These are phyloP conservation scores for Rhynchosporium agropyri DNA, from an alignment of 2,329 filamentous ascomycete genomes.

Conservation along the genomic window DNA sequence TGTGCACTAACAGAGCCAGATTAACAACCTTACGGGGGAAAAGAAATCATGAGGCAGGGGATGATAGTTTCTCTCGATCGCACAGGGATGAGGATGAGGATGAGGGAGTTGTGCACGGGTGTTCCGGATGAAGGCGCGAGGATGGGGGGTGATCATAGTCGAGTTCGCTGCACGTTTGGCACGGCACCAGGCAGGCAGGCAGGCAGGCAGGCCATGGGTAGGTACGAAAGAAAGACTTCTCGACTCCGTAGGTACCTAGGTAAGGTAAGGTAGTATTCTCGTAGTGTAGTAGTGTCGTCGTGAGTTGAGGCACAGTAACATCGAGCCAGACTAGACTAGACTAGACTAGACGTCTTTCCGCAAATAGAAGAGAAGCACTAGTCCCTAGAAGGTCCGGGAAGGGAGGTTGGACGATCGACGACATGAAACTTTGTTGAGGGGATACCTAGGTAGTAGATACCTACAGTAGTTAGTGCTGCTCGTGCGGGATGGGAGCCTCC, in stretches of 20 bases:
- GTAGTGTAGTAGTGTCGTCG: no score
- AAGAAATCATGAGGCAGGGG: background rate
- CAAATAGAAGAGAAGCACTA: constrained; percentile 16
- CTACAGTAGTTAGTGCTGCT: background rate
- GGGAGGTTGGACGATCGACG: constrained; percentile 11
- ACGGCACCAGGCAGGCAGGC: background rate
- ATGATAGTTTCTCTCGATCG: constrained; percentile 9
- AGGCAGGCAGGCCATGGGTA: no score
- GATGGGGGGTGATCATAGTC: no score
- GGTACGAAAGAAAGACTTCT: no score
- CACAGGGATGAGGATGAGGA: constrained; percentile 15
- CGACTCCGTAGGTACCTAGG: no score
- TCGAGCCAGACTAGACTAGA: no score
- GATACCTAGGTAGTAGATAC: background rate
- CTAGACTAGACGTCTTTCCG: constrained; percentile 1
- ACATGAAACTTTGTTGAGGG: constrained; percentile 8
- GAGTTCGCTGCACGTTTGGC: constrained; percentile 20
- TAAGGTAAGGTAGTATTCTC: no score
- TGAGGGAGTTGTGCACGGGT: constrained; percentile 7
- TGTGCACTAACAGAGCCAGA: background rate
- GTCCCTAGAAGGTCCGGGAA: constrained; percentile 6
- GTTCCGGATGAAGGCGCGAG: constrained; percentile 13
- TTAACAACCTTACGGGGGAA: background rate
- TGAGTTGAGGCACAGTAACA: no score
- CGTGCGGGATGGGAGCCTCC: constrained; percentile 7